Evolutionary conservation across 768 basidiomycete genomes (phyloP).

Genomic region (Boletus vermiculosoides): DNA sequence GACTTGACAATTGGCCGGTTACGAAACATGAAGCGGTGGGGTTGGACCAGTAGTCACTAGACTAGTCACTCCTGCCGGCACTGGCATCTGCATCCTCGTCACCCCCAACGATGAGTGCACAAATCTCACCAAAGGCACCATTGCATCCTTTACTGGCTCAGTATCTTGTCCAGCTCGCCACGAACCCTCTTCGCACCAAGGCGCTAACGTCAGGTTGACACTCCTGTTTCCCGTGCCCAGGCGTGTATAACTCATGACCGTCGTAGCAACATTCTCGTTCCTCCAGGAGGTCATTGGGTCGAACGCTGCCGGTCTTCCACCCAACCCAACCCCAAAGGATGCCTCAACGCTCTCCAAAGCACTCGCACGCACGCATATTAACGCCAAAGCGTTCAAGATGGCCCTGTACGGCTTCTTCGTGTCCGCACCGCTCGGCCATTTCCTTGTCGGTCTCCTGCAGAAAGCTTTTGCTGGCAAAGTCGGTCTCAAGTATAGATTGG

Average conservation of each 20-base stretch:
- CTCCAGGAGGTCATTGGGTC: conserved; percentile 82
- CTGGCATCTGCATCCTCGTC: not conserved
- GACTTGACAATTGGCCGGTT: not conserved
- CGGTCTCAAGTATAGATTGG: conserved; percentile 58
- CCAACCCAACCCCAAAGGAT: conserved; percentile 48
- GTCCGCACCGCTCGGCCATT: conserved; percentile 78
- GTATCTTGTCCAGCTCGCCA: conserved; percentile 67
- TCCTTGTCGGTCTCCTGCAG: conserved; percentile 70
- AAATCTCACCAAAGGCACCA: conserved; percentile 19
- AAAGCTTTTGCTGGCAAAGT: conserved; percentile 75
- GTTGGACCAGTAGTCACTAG: no score
- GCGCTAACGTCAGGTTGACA: conserved; percentile 65
- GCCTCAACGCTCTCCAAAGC: conserved; percentile 51
- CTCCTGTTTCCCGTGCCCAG: not conserved
- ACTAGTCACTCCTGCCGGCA: not conserved
- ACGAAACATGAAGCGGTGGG: not conserved
- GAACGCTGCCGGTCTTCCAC: conserved; percentile 61
- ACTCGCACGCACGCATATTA: conserved; percentile 57
- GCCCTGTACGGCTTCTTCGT: conserved; percentile 79
- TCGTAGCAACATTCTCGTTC: conserved; percentile 53
- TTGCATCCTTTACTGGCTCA: conserved; percentile 54
- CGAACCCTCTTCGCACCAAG: conserved; percentile 78
- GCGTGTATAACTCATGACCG: not conserved
- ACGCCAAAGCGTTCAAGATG: conserved; percentile 79
- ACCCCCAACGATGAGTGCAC: conserved; percentile 39